Conservation (phyloP, 1,284 basidiomycete species). For the Bondarzewia mesenterica region DNA sequence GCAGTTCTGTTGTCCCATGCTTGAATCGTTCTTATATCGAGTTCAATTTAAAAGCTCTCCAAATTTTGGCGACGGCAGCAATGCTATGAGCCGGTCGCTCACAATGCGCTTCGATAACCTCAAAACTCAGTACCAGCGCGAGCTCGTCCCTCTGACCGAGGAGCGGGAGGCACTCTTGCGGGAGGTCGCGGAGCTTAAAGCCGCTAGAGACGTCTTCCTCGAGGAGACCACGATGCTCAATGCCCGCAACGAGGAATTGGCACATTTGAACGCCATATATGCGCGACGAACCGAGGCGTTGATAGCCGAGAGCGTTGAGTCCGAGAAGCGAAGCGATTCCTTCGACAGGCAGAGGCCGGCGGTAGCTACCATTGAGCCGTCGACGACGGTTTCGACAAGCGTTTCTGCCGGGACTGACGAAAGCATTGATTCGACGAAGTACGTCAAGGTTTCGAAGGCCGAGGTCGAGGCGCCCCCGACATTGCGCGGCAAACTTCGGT, state of each 20-base stretch:
- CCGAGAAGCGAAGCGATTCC: constrained; percentile 25
- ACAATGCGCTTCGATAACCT: constrained; percentile 85
- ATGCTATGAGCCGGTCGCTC: constrained; percentile 62
- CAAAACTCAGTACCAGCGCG: constrained; percentile 81
- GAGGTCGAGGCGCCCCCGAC: constrained; percentile 30
- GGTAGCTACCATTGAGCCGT: constrained; percentile 2
- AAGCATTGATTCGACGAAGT: constrained; percentile 18
- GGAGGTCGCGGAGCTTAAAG: constrained; percentile 84
- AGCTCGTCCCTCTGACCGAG: constrained; percentile 77
- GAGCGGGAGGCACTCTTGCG: constrained; percentile 75
- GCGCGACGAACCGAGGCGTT: constrained; percentile 61
- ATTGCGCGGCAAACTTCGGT: constrained; percentile 49
- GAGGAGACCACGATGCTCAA: constrained; percentile 90
- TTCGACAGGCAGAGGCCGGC: constrained; percentile 23
- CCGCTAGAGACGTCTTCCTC: constrained; percentile 78
- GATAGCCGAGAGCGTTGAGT: constrained; percentile 15
- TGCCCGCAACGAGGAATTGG: constrained; percentile 87
- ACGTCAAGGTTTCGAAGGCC: constrained; percentile 23
- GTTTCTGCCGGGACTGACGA: constrained; percentile 21
- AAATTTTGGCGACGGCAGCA: constrained; percentile 24
- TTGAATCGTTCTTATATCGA: background rate
- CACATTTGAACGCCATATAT: constrained; percentile 78
- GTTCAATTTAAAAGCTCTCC: constrained; percentile 12
- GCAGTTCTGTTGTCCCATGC: constrained; percentile 12
- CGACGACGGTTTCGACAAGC: constrained; percentile 6